These are phyloP conservation scores for Aspergillus homomorphus DNA, from an alignment of 495 filamentous ascomycete species.

Conservation along the genomic window DNA sequence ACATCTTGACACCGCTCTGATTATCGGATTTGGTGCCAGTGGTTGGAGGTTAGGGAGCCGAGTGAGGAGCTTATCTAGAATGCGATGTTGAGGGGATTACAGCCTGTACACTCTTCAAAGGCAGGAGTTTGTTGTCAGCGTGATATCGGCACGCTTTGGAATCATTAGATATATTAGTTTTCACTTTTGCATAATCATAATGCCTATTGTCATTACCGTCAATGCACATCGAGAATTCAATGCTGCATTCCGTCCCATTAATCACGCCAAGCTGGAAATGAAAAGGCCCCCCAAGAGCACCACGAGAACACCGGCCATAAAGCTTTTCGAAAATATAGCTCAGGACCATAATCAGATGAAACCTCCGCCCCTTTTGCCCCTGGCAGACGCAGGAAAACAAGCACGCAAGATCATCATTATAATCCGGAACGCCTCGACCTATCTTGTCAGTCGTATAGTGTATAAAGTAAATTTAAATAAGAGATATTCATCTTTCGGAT, in stretches of 20 bases:
- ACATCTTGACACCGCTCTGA: too few relatives aligned
- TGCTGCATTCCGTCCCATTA: background rate
- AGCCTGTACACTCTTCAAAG: too few relatives aligned
- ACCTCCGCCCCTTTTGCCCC: background rate
- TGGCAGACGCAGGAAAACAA: background rate
- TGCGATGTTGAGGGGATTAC: too few relatives aligned
- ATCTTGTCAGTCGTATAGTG: constrained; percentile 1
- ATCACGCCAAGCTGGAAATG: background rate
- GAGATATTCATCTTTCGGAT: background rate
- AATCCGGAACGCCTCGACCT: constrained; percentile 7
- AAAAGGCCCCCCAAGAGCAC: background rate
- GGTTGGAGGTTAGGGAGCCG: too few relatives aligned
- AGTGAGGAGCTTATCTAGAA: too few relatives aligned
- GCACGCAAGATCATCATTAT: background rate
- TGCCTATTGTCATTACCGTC: background rate
- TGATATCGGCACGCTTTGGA: background rate
- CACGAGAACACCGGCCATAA: background rate
- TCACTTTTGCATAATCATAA: background rate
- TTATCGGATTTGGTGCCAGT: too few relatives aligned
- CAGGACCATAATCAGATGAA: background rate
- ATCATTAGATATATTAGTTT: background rate
- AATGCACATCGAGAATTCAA: background rate
- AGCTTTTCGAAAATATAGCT: background rate
- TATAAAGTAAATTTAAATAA: background rate
- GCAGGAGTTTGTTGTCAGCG: background rate